Evolutionary conservation across 352 stramenopile species (phyloP), one percentile per base, ranked within the genome.

Genomic region (Sclerospora graminicola): DNA sequence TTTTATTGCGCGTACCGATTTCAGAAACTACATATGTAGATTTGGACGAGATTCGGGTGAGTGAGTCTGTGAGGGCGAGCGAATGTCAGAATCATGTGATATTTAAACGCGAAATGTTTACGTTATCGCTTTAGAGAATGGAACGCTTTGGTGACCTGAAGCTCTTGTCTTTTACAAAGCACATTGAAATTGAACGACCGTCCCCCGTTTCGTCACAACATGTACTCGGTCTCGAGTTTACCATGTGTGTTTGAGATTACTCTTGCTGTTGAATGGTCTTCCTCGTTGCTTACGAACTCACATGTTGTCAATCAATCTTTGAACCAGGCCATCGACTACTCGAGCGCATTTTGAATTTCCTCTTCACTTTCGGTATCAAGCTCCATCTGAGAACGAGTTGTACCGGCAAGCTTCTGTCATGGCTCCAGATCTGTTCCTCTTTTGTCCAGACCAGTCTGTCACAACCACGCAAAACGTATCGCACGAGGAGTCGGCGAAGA

Each of bases 141-240:
- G 66, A 81, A 45, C 59, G 70, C 11, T 83, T 81, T 43, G 51
- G 57, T 0, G 49, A 80, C 19, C 20, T 81, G 5, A 54, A 54
- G 2, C 35, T 83, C 18, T 11, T 70, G 34, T 57, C 63, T 10
- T 77, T 73, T 36, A 38, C 56, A 5, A 81, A 81, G 30, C 64
- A 83, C 50, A 81, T 83, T 27, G 70, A 83, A 37, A 83, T 83
- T 11, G 70, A 83, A 31, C 67, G 68, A 5, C 70, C 70, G 10
- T 66, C 70, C 7, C 32, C 68, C 5, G 53, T 83, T 39, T 81
- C 68, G 0, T 55, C 65, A 13, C 70, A 81, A 39, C 66, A 83
- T 42, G 48, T 65, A 5, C 59, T 83, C 42, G 63, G 60, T 2
- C 53, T 83, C 14, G 47, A 60, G 24, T 69, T 83, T 45, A 34